A percentile compares a stretch with the other conserved stretches of the same genome.
Conservation (phyloP, 176 grass and related monocot genomes). For the Aegilops speltoides region DNA sequence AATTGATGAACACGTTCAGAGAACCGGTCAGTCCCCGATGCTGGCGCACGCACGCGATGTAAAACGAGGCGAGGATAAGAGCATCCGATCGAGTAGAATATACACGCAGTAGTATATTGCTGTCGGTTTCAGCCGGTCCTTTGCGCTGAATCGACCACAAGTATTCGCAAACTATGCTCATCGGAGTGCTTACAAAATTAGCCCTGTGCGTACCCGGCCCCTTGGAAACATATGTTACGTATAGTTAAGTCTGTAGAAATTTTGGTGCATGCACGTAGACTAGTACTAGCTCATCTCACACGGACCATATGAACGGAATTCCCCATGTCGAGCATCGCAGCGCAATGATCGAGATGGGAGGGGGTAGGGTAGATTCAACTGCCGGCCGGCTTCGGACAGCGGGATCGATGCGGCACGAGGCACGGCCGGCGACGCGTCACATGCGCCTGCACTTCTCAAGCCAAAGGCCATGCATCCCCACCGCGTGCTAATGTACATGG, state of each 20-base stretch:
- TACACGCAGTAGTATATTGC: too few relatives aligned
- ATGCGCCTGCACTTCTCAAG: constrained; percentile 39
- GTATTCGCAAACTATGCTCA: neutral
- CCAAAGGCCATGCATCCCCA: neutral
- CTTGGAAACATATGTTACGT: too few relatives aligned
- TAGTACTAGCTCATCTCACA: neutral
- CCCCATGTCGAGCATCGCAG: neutral
- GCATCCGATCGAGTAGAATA: too few relatives aligned
- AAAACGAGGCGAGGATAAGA: too few relatives aligned
- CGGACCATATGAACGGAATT: neutral
- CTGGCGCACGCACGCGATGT: too few relatives aligned
- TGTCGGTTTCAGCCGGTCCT: neutral
- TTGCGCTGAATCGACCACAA: neutral
- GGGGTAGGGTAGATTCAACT: constrained; percentile 29
- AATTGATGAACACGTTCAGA: too few relatives aligned
- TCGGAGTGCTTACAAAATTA: neutral
- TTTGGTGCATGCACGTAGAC: neutral
- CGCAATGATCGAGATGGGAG: constrained; percentile 36
- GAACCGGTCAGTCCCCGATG: too few relatives aligned
- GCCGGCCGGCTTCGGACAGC: constrained; percentile 6
- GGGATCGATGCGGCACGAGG: constrained; percentile 36
- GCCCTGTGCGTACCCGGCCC: too few relatives aligned
- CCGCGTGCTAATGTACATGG: neutral
- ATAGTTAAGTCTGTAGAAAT: neutral
- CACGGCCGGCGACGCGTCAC: constrained; percentile 37